phyloP scores from a whole-genome alignment of 805 yeast genomes.

The Ogataea neopini region DNA sequence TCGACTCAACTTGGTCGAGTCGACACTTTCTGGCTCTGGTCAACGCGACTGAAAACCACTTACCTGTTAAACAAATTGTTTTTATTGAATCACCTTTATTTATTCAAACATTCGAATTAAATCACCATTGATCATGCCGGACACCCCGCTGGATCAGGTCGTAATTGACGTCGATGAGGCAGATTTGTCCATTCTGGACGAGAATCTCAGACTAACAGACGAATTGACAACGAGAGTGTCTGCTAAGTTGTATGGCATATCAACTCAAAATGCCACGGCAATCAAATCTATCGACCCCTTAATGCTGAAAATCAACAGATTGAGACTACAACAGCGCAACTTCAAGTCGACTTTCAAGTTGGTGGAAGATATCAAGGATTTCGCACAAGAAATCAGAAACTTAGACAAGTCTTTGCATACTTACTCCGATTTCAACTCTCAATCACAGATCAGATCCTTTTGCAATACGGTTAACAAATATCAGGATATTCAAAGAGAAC shows the following conservation, averaged over 20 bases:
- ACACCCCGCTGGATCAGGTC: conserved; percentile 7
- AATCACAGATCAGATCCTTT: conserved; percentile 44
- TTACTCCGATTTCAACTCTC: conserved; percentile 31
- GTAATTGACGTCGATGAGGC: conserved; percentile 70
- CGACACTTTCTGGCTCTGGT: not conserved
- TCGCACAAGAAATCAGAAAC: conserved; percentile 39
- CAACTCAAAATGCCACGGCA: conserved; percentile 54
- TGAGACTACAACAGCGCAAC: conserved; percentile 56
- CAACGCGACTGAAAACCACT: not conserved
- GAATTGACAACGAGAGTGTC: conserved; percentile 56
- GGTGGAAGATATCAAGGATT: conserved; percentile 47
- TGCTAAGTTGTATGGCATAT: conserved; percentile 53
- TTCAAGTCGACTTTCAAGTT: conserved; percentile 54
- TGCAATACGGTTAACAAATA: conserved; percentile 36
- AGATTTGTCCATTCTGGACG: conserved; percentile 80
- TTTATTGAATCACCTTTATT: too few species aligned
- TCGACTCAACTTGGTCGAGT: not conserved
- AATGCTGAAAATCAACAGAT: conserved; percentile 56
- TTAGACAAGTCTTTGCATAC: conserved; percentile 38
- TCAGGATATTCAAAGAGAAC: conserved; percentile 29
- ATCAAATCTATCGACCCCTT: conserved; percentile 71
- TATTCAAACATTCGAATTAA: too few species aligned
- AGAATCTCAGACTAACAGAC: conserved; percentile 61
- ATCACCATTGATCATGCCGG: too few species aligned
- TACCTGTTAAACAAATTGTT: too few species aligned